phyloP scores from a whole-genome alignment of 768 basidiomycete species.

The Fibroporia radiculosa region DNA sequence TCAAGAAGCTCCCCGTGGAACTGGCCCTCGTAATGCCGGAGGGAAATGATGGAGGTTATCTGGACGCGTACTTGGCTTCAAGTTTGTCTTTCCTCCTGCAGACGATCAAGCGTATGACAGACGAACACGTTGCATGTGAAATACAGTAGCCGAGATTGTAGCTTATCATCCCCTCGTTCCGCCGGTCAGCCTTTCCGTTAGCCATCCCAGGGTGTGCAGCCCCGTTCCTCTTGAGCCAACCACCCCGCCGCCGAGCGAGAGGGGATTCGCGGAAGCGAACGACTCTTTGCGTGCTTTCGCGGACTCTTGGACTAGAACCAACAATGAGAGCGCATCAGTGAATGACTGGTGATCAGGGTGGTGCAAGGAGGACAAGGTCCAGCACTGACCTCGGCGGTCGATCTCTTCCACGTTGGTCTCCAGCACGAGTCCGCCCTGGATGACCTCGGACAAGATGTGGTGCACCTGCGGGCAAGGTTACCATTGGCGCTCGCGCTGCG shows the following conservation, averaged over 20 bases:
- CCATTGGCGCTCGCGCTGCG: too few species aligned
- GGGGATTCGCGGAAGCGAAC: conserved; percentile 73
- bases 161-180: conserved; percentile 40
- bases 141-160: neutral
- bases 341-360: neutral
- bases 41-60: too few species aligned
- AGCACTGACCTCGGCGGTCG: conserved; percentile 51
- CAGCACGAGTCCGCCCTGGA: conserved; percentile 92
- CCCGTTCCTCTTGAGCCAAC: conserved; percentile 46
- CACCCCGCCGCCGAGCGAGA: conserved; percentile 54
- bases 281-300: conserved; percentile 71
- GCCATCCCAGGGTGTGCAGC: conserved; percentile 69
- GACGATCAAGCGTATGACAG: too few species aligned
- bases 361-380: neutral
- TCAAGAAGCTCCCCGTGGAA: too few species aligned
- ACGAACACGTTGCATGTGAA: too few species aligned
- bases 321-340: neutral
- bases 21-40: too few species aligned
- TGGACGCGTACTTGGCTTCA: too few species aligned
- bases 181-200: conserved; percentile 67
- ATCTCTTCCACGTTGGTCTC: conserved; percentile 93
- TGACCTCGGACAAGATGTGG: conserved; percentile 90
- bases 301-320: conserved; percentile 54
- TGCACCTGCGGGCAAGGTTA: conserved; percentile 59
- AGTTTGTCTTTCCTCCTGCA: too few species aligned